phyloP scores from a whole-genome alignment of 495 filamentous ascomycete genomes.

The Trichoderma gamsii region DNA sequence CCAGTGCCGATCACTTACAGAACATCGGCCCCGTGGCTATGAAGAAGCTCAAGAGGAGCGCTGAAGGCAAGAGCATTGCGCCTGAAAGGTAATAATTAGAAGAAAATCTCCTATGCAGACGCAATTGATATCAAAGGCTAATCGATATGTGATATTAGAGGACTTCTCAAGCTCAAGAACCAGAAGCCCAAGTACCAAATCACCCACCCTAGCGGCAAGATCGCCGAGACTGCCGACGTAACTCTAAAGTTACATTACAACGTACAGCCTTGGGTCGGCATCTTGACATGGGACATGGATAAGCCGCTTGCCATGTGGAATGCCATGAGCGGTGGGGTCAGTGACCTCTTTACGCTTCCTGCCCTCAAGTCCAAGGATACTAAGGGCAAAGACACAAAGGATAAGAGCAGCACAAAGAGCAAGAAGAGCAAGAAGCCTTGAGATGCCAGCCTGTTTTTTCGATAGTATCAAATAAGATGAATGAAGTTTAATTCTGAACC shows the following conservation, averaged over 20 bases:
- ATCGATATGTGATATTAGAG: constrained; percentile 30
- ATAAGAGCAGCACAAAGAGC: not conserved
- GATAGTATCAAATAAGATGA: not conserved
- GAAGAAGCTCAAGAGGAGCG: constrained; percentile 47
- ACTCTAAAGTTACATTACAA: constrained; percentile 82
- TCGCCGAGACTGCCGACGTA: constrained; percentile 66
- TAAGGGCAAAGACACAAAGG: constrained; percentile 19
- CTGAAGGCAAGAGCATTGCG: constrained; percentile 46
- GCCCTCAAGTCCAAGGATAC: constrained; percentile 52
- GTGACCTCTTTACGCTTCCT: constrained; percentile 67
- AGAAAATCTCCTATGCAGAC: constrained; percentile 7
- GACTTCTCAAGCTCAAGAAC: constrained; percentile 66
- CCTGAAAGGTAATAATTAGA: constrained; percentile 37
- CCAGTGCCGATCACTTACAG: constrained; percentile 50
- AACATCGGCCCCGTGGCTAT: constrained; percentile 46
- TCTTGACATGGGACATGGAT: constrained; percentile 68
- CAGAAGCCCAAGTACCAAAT: constrained; percentile 91
- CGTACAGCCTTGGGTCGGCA: constrained; percentile 94
- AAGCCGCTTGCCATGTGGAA: constrained; percentile 57
- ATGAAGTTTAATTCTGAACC: not conserved
- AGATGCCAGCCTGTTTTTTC: not conserved
- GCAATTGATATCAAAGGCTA: not conserved
- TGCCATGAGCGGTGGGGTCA: constrained; percentile 53
- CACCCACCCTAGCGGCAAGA: constrained; percentile 70
- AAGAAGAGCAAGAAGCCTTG: constrained; percentile 13